Conservation (phyloP, 2,329 filamentous ascomycete species). For the Sarocladiaceae sp. region DNA sequence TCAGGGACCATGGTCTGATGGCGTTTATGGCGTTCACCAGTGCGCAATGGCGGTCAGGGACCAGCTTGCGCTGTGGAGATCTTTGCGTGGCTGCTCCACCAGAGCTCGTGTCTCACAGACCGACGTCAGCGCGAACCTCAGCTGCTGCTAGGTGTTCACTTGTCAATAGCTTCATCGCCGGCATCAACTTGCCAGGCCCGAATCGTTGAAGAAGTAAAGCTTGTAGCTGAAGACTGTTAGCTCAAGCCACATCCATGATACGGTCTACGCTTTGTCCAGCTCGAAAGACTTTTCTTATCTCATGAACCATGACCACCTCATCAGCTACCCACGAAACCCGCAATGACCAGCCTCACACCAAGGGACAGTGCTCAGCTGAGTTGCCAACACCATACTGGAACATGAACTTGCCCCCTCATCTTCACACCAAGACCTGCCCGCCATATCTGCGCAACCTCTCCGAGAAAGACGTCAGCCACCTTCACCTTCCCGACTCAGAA, state of each 20-base stretch:
- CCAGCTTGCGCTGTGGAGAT: neutral
- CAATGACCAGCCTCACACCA: conserved; percentile 22
- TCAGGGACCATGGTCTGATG: too few relatives aligned
- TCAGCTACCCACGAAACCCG: neutral
- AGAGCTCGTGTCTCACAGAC: neutral
- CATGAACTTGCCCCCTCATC: conserved; percentile 63
- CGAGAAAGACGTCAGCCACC: conserved; percentile 65
- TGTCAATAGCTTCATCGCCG: too few relatives aligned
- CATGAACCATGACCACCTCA: neutral
- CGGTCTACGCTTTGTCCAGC: too few relatives aligned
- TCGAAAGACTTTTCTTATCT: neutral
- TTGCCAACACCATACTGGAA: conserved; percentile 67
- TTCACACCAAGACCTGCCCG: conserved; percentile 66
- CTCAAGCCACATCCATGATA: too few relatives aligned
- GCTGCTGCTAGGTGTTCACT: neutral
- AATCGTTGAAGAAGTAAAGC: too few relatives aligned
- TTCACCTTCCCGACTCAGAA: conserved; percentile 64
- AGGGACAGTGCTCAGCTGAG: conserved; percentile 14
- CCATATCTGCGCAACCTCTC: conserved; percentile 60
- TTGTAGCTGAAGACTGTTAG: too few relatives aligned
- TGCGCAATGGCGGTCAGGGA: neutral
- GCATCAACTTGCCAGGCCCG: neutral
- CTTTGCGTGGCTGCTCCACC: neutral
- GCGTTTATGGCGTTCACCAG: too few relatives aligned
- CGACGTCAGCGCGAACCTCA: neutral